Percentiles rank a stretch among this genome's conserved stretches.
Conservation (phyloP, 2,329 filamentous ascomycete genomes). For the Penicillium occitanis region DNA sequence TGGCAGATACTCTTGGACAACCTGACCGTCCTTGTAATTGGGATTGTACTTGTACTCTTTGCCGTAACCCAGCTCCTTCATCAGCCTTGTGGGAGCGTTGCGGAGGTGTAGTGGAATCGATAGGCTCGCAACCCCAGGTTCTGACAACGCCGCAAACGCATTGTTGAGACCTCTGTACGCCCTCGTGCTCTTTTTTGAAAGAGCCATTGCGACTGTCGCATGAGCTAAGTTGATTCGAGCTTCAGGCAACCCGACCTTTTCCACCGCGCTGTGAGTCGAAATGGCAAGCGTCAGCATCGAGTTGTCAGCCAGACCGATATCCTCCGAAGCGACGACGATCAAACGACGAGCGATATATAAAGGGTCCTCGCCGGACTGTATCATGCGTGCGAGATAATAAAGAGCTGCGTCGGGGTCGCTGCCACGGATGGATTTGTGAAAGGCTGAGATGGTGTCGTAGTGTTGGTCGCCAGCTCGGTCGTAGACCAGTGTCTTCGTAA, state of each 20-base stretch:
- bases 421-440: conserved; percentile 93
- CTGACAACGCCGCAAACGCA: conserved; percentile 72
- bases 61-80: conserved; percentile 91
- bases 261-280: conserved; percentile 78
- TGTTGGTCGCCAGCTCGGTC: conserved; percentile 94
- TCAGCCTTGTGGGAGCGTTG: conserved; percentile 87
- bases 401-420: conserved; percentile 82
- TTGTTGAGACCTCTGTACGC: conserved; percentile 81
- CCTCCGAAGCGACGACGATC: conserved; percentile 92
- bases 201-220: conserved; percentile 73
- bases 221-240: conserved; percentile 90
- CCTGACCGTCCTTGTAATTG: conserved; percentile 77
- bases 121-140: conserved; percentile 78
- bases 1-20: conserved; percentile 88
- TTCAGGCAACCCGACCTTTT: conserved; percentile 94
- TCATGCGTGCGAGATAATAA: conserved; percentile 94
- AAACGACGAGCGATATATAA: conserved; percentile 89
- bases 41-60: conserved; percentile 96
- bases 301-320: conserved; percentile 88
- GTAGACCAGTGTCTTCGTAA: conserved; percentile 93
- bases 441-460: conserved; percentile 95
- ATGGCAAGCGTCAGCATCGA: conserved; percentile 79
- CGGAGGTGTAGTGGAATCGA: conserved; percentile 84
- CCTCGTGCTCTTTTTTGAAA: conserved; percentile 82
- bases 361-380: conserved; percentile 90